Conservation (phyloP, 768 basidiomycete species). For the Naematelia encephala region DNA sequence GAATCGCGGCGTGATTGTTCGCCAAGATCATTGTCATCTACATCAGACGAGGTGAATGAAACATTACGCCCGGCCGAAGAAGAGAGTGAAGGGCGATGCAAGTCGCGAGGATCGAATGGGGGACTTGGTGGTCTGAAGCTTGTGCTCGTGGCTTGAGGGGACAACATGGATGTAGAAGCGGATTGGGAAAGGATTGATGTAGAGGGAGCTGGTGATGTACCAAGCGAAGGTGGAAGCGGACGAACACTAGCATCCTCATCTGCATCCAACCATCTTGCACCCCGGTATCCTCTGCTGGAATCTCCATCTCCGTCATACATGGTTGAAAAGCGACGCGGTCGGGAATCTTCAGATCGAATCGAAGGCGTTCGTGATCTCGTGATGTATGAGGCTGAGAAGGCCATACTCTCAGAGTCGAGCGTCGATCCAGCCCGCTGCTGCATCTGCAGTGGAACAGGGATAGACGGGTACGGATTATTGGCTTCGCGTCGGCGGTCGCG, state of each 20-base stretch:
- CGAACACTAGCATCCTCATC: slow-evolving; percentile 93
- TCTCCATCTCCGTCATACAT: slow-evolving; percentile 8
- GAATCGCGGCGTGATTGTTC: slow-evolving; percentile 25
- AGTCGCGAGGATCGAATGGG: neutral
- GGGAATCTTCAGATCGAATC: slow-evolving; percentile 9
- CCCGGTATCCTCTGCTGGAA: neutral
- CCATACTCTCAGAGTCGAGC: slow-evolving; percentile 17
- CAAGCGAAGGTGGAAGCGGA: slow-evolving; percentile 80
- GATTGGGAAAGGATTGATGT: slow-evolving; percentile 54
- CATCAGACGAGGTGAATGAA: slow-evolving; percentile 68
- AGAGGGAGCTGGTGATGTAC: slow-evolving; percentile 81
- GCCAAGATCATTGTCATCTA: slow-evolving; percentile 15
- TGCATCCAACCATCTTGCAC: slow-evolving; percentile 51
- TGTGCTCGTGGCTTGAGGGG: slow-evolving; percentile 2
- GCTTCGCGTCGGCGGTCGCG: slow-evolving; percentile 25
- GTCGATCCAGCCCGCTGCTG: slow-evolving; percentile 7
- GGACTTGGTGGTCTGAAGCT: neutral
- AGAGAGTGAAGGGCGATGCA: slow-evolving; percentile 1
- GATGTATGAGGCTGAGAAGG: slow-evolving; percentile 11
- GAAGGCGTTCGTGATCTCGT: slow-evolving; percentile 24
- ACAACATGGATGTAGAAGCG: slow-evolving; percentile 11
- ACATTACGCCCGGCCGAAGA: slow-evolving; percentile 38
- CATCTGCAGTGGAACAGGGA: slow-evolving; percentile 24
- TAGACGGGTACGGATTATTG: slow-evolving; percentile 43
- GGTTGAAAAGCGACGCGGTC: slow-evolving; percentile 7